These are phyloP conservation scores for Fonsecaea erecta DNA, from an alignment of 2,329 filamentous ascomycete genomes.

Conservation along the genomic window DNA sequence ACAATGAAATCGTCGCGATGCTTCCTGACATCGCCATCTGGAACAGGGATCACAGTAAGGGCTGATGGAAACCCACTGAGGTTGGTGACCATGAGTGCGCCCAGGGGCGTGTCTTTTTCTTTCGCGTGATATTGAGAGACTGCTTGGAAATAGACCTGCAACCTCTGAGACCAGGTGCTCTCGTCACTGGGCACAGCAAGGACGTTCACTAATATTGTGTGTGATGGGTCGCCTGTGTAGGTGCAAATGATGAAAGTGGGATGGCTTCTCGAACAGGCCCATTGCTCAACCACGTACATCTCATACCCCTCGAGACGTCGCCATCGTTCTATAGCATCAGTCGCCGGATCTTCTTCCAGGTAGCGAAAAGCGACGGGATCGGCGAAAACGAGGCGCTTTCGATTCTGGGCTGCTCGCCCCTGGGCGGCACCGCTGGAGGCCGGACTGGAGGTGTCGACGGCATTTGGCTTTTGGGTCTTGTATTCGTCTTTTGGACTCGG, in stretches of 20 bases:
- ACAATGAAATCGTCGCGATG: slow-evolving; percentile 86
- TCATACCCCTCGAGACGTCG: slow-evolving; percentile 80
- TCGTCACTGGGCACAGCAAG: slow-evolving; percentile 82
- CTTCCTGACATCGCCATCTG: slow-evolving; percentile 79
- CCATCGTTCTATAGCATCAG: slow-evolving; percentile 73
- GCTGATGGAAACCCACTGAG: slow-evolving; percentile 89
- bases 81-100: slow-evolving; percentile 91
- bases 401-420: slow-evolving; percentile 39
- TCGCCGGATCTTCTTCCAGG: slow-evolving; percentile 81
- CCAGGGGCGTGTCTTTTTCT: slow-evolving; percentile 78
- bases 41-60: slow-evolving; percentile 87
- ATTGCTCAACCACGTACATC: slow-evolving; percentile 93
- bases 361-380: slow-evolving; percentile 72
- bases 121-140: slow-evolving; percentile 84
- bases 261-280: slow-evolving; percentile 88
- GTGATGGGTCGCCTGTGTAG: slow-evolving; percentile 83
- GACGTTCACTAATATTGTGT: slow-evolving; percentile 78
- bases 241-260: slow-evolving; percentile 91
- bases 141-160: slow-evolving; percentile 84
- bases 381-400: slow-evolving; percentile 63
- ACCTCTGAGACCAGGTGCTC: slow-evolving; percentile 73
- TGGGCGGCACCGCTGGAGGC: slow-evolving; percentile 35
- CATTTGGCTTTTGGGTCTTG: slow-evolving; percentile 8
- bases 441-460: slow-evolving; percentile 13
- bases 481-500: slow-evolving; percentile 22